Percentiles rank a stretch among this genome's conserved stretches.
phyloP scores from a whole-genome alignment of 2,329 filamentous ascomycete species.

The Fusarium ambrosium region DNA sequence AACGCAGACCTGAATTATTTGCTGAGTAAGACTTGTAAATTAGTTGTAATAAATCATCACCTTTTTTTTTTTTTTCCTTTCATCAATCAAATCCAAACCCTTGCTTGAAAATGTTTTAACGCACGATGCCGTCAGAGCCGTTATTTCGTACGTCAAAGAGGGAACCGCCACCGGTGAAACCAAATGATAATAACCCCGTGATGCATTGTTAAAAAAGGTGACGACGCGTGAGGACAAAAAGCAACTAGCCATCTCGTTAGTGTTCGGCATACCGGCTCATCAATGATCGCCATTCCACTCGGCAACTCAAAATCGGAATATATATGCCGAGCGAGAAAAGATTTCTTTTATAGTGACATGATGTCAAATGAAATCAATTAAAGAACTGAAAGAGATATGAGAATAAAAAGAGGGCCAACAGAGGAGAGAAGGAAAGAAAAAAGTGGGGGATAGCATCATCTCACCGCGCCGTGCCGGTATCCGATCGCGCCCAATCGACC shows the following conservation, averaged over 20 bases:
- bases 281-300: conserved; percentile 9
- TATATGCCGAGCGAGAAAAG: conserved; percentile 22
- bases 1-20: not conserved
- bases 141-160: conserved; percentile 15
- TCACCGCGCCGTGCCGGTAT: conserved; percentile 49
- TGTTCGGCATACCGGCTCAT: conserved; percentile 31
- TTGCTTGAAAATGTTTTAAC: not conserved
- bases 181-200: not conserved
- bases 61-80: not conserved
- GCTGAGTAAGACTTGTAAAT: not conserved
- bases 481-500: conserved; percentile 48
- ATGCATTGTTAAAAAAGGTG: not conserved
- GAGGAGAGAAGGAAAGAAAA: not conserved
- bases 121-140: conserved; percentile 37
- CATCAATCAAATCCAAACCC: not conserved
- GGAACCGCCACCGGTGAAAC: not conserved
- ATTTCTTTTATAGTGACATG: not conserved
- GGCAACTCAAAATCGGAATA: conserved; percentile 20
- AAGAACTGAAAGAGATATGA: not conserved
- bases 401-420: not conserved
- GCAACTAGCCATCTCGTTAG: not conserved
- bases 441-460: conserved; percentile 47
- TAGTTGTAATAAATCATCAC: not conserved
- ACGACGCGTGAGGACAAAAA: not conserved
- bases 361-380: not conserved